These are phyloP conservation scores for Globisporangium splendens DNA, from an alignment of 352 stramenopile genomes.

Conservation along the genomic window DNA sequence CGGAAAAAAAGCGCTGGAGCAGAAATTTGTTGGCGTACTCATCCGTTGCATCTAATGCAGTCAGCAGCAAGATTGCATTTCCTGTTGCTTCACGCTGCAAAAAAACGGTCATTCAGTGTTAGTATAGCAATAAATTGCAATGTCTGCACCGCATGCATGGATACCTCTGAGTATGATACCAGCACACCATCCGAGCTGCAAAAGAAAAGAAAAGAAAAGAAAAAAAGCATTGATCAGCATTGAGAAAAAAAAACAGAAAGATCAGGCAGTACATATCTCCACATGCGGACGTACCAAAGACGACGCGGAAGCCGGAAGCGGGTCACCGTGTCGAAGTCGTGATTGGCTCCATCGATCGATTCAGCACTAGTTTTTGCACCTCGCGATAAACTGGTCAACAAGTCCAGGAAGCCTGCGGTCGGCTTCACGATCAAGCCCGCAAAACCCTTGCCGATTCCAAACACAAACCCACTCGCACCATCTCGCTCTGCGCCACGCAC, in stretches of 20 bases:
- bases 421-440: conserved; percentile 82
- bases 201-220: conserved; percentile 10
- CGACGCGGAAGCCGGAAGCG: conserved; percentile 67
- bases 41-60: conserved; percentile 68
- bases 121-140: background rate
- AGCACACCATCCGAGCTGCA: conserved; percentile 70
- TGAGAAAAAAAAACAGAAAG: background rate
- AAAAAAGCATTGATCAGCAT: too few species aligned
- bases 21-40: conserved; percentile 47
- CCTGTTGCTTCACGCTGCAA: conserved; percentile 55
- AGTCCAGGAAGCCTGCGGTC: conserved; percentile 75
- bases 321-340: conserved; percentile 45
- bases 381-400: conserved; percentile 76
- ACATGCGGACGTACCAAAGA: conserved; percentile 55
- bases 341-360: conserved; percentile 59
- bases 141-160: too few species aligned
- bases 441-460: conserved; percentile 82
- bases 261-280: background rate
- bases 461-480: conserved; percentile 74
- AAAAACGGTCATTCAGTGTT: background rate
- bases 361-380: conserved; percentile 82
- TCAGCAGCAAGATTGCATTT: conserved; percentile 75
- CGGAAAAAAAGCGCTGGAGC: background rate
- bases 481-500: conserved; percentile 75
- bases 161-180: conserved; percentile 73